phyloP scores from a whole-genome alignment of 805 yeast genomes.

The Monosporozyma solicola region DNA sequence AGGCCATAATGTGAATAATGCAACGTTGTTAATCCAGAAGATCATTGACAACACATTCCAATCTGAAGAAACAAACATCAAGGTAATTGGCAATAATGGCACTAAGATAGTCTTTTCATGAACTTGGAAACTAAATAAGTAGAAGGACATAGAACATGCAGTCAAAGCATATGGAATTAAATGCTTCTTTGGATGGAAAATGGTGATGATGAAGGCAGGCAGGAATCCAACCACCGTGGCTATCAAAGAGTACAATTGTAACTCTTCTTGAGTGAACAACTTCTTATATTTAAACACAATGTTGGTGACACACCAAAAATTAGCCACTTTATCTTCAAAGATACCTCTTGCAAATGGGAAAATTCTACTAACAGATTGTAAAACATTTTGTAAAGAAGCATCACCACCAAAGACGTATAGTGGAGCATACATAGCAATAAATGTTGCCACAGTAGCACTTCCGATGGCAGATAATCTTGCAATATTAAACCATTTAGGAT shows the following conservation, averaged over 20 bases:
- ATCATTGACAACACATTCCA: slow-evolving; percentile 60
- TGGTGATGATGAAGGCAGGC: slow-evolving; percentile 47
- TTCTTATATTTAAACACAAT: slow-evolving; percentile 60
- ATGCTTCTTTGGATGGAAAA: slow-evolving; percentile 43
- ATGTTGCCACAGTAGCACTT: slow-evolving; percentile 49
- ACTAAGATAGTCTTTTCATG: slow-evolving; percentile 89
- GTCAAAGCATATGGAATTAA: slow-evolving; percentile 66
- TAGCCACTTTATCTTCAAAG: slow-evolving; percentile 96
- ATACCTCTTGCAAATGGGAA: slow-evolving; percentile 92
- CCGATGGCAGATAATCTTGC: slow-evolving; percentile 54
- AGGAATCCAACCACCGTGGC: slow-evolving; percentile 45
- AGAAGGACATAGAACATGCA: slow-evolving; percentile 80
- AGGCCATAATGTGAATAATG: slow-evolving; percentile 84
- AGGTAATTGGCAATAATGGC: slow-evolving; percentile 77
- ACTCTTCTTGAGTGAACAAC: slow-evolving; percentile 43
- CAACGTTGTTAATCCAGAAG: slow-evolving; percentile 80
- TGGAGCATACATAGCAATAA: slow-evolving; percentile 49
- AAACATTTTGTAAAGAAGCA: slow-evolving; percentile 24
- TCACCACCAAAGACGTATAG: slow-evolving; percentile 42
- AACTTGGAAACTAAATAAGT: slow-evolving; percentile 86
- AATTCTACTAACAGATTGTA: slow-evolving; percentile 58
- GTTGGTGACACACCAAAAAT: slow-evolving; percentile 95
- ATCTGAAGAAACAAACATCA: slow-evolving; percentile 47
- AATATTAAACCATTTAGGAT: slow-evolving; percentile 39
- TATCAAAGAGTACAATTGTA: slow-evolving; percentile 49